Evolutionary conservation across 805 yeast species (phyloP), one percentile per base, ranked within the genome.

Genomic region (Yarrowia osloensis): DNA sequence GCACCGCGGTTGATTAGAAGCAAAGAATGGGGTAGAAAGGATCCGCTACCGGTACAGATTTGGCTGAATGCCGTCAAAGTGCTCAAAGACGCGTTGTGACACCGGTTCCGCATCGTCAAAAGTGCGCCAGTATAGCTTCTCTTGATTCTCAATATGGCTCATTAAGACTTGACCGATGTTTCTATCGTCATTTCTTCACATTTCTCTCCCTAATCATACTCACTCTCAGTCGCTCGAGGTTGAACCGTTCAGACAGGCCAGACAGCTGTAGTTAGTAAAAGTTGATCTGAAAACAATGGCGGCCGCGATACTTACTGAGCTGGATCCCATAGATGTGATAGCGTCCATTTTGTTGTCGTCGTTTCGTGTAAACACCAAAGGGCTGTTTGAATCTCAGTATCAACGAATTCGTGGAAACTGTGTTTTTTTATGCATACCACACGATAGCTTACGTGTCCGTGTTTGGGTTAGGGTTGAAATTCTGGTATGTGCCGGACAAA

Each of bases 211-310:
- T 21, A 7, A 40, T 11, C 26, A 37, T 66, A 73, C 80, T 55
- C 70, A 81, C 81, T 69, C 78, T 79, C 28, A 84, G 70, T 70
- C 82, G 80, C 19, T 84, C 90, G 26, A 84, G 68, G 71, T 80
- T 84, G 70, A 86, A 73, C 67, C 82, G 75, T 55, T 85, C 87
- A 39, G 83, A 69, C 40, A 84, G 69, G 59, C 77, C 81, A 39
- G 83, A 42, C 52, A 61, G 66, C 66, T 61, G 54, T 17, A 15
- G 52, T 57, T 57, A 57, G 63, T 40, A 57, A 54, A 54, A 37
- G 46, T 54, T 57, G 47, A 12, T 21, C 19, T n/a, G 33, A 4
- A 29, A 8, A 19, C 6, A 24, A 8, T 6, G 9, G n/a, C 17
- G 7, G 24, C n/a, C 24, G 12, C 9, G 22, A 22, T 39, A 57